Evolutionary conservation across 768 basidiomycete species (phyloP).

Genomic region (Baorangia bicolor): DNA sequence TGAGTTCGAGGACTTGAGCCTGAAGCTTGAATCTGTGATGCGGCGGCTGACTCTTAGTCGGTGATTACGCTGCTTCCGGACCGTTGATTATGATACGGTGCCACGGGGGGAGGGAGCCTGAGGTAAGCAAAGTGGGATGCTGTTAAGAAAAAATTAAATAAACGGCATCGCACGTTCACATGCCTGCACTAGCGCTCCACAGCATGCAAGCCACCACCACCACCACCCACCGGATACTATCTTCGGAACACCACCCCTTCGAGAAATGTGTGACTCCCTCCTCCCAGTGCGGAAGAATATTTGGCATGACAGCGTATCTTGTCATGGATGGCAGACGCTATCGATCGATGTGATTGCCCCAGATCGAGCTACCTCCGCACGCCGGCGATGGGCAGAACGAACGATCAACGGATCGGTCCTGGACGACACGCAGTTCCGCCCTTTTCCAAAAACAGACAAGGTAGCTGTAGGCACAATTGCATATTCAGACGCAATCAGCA

Average conservation of each 20-base stretch:
- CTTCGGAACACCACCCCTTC: neutral
- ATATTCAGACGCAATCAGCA: constrained; percentile 8
- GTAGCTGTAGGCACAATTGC: neutral
- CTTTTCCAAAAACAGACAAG: constrained; percentile 5
- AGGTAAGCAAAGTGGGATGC: neutral
- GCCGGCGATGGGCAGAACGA: constrained; percentile 14
- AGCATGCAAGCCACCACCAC: constrained; percentile 2
- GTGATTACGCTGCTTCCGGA: constrained; percentile 20
- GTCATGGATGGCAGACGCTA: constrained; percentile 10
- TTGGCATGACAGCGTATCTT: neutral
- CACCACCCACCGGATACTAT: neutral
- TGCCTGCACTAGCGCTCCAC: neutral
- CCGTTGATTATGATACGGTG: constrained; percentile 10
- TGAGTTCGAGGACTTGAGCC: neutral
- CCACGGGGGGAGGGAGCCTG: constrained; percentile 2
- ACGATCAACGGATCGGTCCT: constrained; percentile 19
- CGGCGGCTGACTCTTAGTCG: constrained; percentile 10
- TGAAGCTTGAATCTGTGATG: neutral
- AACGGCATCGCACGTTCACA: constrained; percentile 1
- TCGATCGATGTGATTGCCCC: constrained; percentile 20
- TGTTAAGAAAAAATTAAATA: neutral
- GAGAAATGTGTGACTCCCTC: neutral
- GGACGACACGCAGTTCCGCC: constrained; percentile 7
- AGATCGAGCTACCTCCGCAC: constrained; percentile 21
- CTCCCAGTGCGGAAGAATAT: neutral